Percentiles rank a stretch among this genome's conserved stretches.
Evolutionary conservation across 345 rosid species (phyloP).

Genomic region (Ceriops decandra): DNA sequence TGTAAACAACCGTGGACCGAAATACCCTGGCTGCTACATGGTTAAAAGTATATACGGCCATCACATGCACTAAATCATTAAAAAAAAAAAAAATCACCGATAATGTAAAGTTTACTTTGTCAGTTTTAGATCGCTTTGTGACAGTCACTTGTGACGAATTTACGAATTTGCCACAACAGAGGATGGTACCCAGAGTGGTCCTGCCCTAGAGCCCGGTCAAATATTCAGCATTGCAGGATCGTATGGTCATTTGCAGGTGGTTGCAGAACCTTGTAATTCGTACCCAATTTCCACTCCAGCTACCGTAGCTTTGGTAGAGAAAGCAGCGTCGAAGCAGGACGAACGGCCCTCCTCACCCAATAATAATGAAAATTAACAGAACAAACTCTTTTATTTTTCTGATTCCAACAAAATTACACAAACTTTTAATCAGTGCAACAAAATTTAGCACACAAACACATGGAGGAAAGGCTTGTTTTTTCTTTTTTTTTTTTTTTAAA

Average conservation of each 20-base stretch:
- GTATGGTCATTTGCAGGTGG: conserved; percentile 22
- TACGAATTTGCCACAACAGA: conserved; percentile 7
- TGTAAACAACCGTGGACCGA: conserved; percentile 13
- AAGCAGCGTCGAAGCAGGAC: no score
- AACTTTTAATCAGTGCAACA: no score
- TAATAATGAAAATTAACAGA: no score
- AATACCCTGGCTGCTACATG: conserved; percentile 5
- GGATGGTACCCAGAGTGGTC: conserved; percentile 34
- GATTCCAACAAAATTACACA: no score
- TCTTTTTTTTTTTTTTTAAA: no score
- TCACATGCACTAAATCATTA: background rate
- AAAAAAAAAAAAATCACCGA: no score
- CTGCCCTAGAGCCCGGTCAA: conserved; percentile 28
- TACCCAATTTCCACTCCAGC: no score
- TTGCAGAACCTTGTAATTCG: background rate
- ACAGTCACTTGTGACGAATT: background rate
- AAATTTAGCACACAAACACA: background rate
- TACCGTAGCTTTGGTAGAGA: no score
- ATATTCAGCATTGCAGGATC: conserved; percentile 12
- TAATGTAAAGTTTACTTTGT: no score
- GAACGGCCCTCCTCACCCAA: no score
- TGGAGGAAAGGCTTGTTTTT: background rate
- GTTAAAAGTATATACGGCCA: background rate
- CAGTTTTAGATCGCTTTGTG: background rate
- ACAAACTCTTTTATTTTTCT: no score